Evolutionary conservation across 2,329 filamentous ascomycete species (phyloP).

Genomic region (Aspergillus vadensis): DNA sequence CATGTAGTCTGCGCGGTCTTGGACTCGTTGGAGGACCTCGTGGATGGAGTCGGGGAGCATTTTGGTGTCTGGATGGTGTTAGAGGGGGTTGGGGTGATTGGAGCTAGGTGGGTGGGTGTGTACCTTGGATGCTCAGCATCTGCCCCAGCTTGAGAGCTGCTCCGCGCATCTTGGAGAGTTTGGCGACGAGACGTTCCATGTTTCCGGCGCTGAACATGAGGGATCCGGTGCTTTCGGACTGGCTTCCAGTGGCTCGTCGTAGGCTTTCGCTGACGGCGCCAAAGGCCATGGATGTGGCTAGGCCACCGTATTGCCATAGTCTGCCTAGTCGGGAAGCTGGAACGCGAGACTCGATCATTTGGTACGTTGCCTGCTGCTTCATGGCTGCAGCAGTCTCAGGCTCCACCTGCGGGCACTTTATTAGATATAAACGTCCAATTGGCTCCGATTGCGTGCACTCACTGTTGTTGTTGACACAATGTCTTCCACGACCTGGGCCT

Average conservation of each 20-base stretch:
- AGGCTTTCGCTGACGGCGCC: constrained; percentile 85
- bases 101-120: too few relatives aligned
- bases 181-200: constrained; percentile 89
- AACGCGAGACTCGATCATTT: constrained; percentile 84
- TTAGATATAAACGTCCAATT: constrained; percentile 11
- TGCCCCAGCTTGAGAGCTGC: constrained; percentile 96
- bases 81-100: too few relatives aligned
- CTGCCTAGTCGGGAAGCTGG: constrained; percentile 84
- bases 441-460: constrained; percentile 4
- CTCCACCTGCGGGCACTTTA: constrained; percentile 13
- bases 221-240: constrained; percentile 63
- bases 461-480: constrained; percentile 16
- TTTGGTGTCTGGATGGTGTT: constrained; percentile 67
- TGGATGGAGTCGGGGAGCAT: constrained; percentile 87
- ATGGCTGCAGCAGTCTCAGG: constrained; percentile 22
- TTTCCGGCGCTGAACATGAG: constrained; percentile 86
- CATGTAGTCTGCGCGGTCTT: constrained; percentile 98
- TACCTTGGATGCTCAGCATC: constrained; percentile 92
- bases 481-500: constrained; percentile 21
- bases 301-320: constrained; percentile 90
- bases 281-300: constrained; percentile 93
- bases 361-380: constrained; percentile 54
- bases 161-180: constrained; percentile 92
- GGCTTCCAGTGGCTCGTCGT: constrained; percentile 73
- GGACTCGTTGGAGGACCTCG: constrained; percentile 87